Base-by-base conservation (phyloP, 2,329 filamentous ascomycete genomes). In the Fusarium oligoseptatum region DNA sequence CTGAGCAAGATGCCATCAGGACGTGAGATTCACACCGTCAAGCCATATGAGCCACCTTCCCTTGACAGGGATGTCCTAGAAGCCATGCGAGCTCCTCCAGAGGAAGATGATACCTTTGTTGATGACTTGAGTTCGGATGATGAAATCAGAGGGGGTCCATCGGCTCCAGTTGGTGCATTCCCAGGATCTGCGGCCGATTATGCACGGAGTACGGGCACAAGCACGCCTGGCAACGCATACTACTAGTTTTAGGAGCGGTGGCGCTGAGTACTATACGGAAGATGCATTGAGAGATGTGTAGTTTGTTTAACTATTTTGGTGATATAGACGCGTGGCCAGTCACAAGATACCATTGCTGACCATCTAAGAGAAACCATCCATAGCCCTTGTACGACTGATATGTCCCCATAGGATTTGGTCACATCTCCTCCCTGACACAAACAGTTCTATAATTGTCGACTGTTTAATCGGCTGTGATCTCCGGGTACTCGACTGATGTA, bases 1-100 rank as follows among this genome's bases (percentile, higher is more conserved):
- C 83, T 97, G 6, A 89, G 93, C 8, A 92, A 91, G 70, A 93
- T 98, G 85, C 96, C 97, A 0, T 96, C 94, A 1, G 96, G 96
- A 2, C 90, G 96, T 72, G 95, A 98, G 78, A 95, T 98, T 63
- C 93, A 97, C 74, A 88, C 87, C 0, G 85, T 94, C 39, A 92
- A 92, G 78, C 87, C 90, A 1, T 98, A 92, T 76, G 85, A 88
- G 8, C 89, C 91, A 1, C 93, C 93, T 0, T 81, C 84, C 2
- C 83, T 98, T 12, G 93, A 93, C 50, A 85, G 88, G 12, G 88
- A 92, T 32, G 85, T 89, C 0, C 84, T 98, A 12, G 89, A 92
- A 60, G 84, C 85, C 2, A 91, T 92, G 89, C 85, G 89, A 6
- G 80, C 79, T 5, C 79, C 79, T 0, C 83, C 83, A 14, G 80